Conservation (phyloP, 345 rosid genomes). For the Atalantia buxifolia region DNA sequence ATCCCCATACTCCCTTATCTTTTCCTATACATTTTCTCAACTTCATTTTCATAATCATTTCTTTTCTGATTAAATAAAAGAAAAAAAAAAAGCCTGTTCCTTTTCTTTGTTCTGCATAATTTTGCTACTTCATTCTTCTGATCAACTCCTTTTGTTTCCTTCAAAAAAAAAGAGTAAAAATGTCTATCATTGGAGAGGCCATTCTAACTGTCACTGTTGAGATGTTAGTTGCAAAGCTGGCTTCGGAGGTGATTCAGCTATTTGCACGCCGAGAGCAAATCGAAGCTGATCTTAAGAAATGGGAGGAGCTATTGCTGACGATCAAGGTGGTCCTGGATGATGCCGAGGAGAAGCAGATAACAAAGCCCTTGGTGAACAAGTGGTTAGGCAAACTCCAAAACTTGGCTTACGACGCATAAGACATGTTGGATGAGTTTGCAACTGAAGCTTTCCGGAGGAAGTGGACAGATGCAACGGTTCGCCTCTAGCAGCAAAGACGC, state of each 20-base stretch:
- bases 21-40: no score
- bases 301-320: neutral
- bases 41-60: no score
- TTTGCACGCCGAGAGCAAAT: neutral
- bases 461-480: neutral
- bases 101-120: no score
- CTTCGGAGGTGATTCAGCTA: neutral
- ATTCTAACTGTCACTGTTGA: neutral
- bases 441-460: neutral
- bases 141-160: neutral
- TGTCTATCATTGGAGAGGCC: slow-evolving; percentile 2
- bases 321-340: slow-evolving; percentile 8
- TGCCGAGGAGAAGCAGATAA: slow-evolving; percentile 23
- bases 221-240: neutral
- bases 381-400: slow-evolving; percentile 17
- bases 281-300: slow-evolving; percentile 5
- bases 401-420: slow-evolving; percentile 12
- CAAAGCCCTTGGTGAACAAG: neutral
- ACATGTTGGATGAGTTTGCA: slow-evolving; percentile 22
- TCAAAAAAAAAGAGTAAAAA: neutral
- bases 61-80: no score
- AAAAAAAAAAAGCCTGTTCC: no score
- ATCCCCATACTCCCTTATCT: no score
- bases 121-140: neutral
- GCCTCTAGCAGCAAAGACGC: neutral